Percentiles rank a stretch among this genome's conserved stretches.
phyloP scores from a whole-genome alignment of 176 grass and related monocot genomes.

The Phyllostachys edulis region DNA sequence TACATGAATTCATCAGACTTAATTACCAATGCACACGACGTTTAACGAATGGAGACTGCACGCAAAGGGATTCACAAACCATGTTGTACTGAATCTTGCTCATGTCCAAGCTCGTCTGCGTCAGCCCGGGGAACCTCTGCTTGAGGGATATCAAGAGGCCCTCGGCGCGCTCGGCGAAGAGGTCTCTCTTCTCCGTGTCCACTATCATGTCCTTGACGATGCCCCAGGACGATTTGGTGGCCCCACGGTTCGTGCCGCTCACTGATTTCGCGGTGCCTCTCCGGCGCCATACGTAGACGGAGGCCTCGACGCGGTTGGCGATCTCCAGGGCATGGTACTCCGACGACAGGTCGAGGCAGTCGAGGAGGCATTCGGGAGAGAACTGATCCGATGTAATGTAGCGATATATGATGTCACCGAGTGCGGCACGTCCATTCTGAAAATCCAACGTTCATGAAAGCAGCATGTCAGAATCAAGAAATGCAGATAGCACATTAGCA shows the following conservation, averaged over 20 bases:
- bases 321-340: conserved; percentile 72
- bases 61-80: conserved; percentile 2
- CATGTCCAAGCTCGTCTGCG: conserved; percentile 66
- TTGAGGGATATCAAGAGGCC: conserved; percentile 61
- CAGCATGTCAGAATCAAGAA: neutral
- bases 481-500: too few species aligned
- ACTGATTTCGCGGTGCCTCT: conserved; percentile 16
- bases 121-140: conserved; percentile 74
- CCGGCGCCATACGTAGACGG: conserved; percentile 65
- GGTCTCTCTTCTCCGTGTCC: conserved; percentile 52
- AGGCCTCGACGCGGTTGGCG: conserved; percentile 69
- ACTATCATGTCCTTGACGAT: conserved; percentile 70
- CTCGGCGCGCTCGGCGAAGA: conserved; percentile 66
- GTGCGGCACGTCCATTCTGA: conserved; percentile 58
- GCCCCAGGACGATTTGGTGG: conserved; percentile 51
- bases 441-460: neutral
- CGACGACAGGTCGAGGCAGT: conserved; percentile 68
- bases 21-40: neutral
- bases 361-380: conserved; percentile 60
- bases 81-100: conserved; percentile 88
- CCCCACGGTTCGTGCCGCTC: conserved; percentile 14
- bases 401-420: conserved; percentile 68
- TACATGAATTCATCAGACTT: neutral
- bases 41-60: neutral
- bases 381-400: conserved; percentile 73